Evolutionary conservation across 805 yeast species (phyloP), one percentile per base, ranked within the genome.

Genomic region (Nakazawaea laoshanensis): DNA sequence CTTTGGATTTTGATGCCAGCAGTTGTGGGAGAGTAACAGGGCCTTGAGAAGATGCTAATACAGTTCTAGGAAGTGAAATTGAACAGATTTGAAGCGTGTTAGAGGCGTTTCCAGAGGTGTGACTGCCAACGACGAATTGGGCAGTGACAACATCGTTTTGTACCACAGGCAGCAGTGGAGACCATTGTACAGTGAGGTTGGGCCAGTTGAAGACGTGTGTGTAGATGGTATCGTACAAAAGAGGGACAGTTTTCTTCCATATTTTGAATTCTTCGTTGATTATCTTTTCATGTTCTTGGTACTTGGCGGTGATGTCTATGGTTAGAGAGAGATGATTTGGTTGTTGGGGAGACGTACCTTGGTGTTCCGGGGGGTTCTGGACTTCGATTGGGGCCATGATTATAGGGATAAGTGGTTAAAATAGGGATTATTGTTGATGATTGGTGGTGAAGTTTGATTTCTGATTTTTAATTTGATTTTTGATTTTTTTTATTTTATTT

Each of bases 161-260:
- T 4, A 41, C 28, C 3, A 23, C n/a, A 35, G 44, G 40, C 18
- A 29, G 41, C 30, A 64, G 69, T 1, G 82, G 80, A 22, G 81
- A 58, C 75, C 86, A 82, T 42, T 77, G 73, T 12, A 81, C 67
- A 0, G 87, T 63, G 39, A 83, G 55, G 11, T 85, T 73, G 1
- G 94, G 94, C 71, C 77, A 77, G 33, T 74, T 68, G 17, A 77
- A 58, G 7, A 80, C 74, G 30, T 69, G 70, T 3, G 92, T 79
- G 41, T 81, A 77, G 29, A 85, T 61, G 40, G 79, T 69, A 44
- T 78, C 83, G 53, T 85, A 85, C 39, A 85, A 60, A 42, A 82
- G 61, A 3, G 94, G 94, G 10, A 82, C 78, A 2, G 89, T 71
- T 47, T 84, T 83, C 52, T 84, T 85, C 95, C 95, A 85, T 37